Conservation (phyloP, 129 eudicot genomes). For the Helianthus annuus region DNA sequence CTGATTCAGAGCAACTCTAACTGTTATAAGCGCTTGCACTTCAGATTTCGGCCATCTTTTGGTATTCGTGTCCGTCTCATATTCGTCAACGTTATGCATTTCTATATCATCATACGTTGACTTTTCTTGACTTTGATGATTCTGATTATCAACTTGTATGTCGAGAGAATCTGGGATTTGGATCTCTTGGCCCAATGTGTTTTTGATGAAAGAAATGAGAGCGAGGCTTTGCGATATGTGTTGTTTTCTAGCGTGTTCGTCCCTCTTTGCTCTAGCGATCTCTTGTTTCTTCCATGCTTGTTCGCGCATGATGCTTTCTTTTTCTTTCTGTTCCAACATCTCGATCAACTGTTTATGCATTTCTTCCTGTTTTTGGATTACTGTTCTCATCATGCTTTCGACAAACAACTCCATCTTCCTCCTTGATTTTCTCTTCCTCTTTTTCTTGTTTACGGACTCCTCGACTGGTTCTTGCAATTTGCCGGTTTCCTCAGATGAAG, state of each 20-base stretch:
- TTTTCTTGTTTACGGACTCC: constrained; percentile 30
- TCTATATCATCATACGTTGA: constrained; percentile 18
- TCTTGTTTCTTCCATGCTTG: constrained; percentile 64
- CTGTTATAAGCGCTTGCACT: constrained; percentile 55
- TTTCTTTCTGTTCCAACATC: constrained; percentile 48
- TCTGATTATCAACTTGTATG: constrained; percentile 19
- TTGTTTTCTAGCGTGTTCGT: constrained; percentile 43
- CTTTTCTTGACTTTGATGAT: constrained; percentile 23
- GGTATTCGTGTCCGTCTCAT: constrained; percentile 28
- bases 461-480: constrained; percentile 32
- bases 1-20: constrained; percentile 45
- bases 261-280: constrained; percentile 40
- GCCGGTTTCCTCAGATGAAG: constrained; percentile 42
- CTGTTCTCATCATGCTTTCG: constrained; percentile 37
- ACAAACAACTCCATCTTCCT: constrained; percentile 37
- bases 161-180: constrained; percentile 30
- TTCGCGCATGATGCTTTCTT: constrained; percentile 52
- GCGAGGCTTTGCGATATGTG: constrained; percentile 56
- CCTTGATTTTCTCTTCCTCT: constrained; percentile 42
- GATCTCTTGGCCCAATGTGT: constrained; percentile 40
- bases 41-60: constrained; percentile 69
- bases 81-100: constrained; percentile 21
- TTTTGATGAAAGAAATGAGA: constrained; percentile 52
- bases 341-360: constrained; percentile 57
- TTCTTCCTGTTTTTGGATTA: constrained; percentile 54